Conservation (phyloP, 225 moss, liverwort and hornwort genomes). For the Physcomitrium patens region DNA sequence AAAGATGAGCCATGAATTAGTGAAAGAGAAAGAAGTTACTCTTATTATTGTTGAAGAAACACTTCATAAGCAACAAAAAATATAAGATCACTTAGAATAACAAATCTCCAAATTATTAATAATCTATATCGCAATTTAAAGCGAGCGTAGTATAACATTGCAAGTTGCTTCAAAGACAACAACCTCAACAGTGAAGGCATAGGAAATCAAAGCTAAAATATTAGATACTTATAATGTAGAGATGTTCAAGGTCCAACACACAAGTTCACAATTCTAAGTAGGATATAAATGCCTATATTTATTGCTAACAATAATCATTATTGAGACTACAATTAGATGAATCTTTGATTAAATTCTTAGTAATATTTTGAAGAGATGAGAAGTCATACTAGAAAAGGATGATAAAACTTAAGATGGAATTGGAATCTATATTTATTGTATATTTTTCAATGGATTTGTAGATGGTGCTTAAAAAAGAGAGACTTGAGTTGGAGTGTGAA, state of each 20-base stretch:
- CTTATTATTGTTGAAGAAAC: slow-evolving; percentile 63
- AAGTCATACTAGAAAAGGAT: no score
- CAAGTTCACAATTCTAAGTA: slow-evolving; percentile 65
- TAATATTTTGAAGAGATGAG: no score
- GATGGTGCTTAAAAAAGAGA: slow-evolving; percentile 56
- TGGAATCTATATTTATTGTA: no score
- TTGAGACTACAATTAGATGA: no score
- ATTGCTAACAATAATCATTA: not conserved
- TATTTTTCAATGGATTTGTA: no score
- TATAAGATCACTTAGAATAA: slow-evolving; percentile 74
- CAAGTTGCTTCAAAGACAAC: slow-evolving; percentile 84
- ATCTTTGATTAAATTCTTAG: no score
- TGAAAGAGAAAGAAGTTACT: slow-evolving; percentile 46
- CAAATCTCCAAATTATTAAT: slow-evolving; percentile 66
- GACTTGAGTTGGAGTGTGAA: slow-evolving; percentile 53
- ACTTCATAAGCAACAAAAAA: slow-evolving; percentile 59
- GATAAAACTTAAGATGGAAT: no score
- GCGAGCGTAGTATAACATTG: slow-evolving; percentile 78
- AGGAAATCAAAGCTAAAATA: slow-evolving; percentile 69
- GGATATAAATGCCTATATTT: not conserved
- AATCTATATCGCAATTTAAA: slow-evolving; percentile 59
- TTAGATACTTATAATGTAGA: slow-evolving; percentile 69
- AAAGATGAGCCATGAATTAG: slow-evolving; percentile 43
- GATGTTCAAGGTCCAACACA: slow-evolving; percentile 60
- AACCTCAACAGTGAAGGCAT: slow-evolving; percentile 73